Conservation (phyloP, 176 grass and related monocot species). For the Oryza glaberrima region DNA sequence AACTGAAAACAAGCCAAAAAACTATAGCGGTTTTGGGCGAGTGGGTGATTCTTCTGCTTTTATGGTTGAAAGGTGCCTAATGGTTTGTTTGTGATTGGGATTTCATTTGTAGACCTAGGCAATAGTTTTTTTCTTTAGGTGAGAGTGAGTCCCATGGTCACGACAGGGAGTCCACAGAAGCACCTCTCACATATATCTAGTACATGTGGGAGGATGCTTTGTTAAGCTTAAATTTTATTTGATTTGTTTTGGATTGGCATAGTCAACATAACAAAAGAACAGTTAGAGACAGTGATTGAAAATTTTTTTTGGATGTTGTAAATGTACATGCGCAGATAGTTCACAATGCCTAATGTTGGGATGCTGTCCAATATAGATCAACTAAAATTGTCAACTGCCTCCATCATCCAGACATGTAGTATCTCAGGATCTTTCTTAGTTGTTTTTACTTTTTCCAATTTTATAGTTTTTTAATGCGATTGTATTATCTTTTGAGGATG, state of each 20-base stretch:
- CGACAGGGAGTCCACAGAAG: no score
- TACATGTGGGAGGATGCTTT: background rate
- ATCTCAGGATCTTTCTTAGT: background rate
- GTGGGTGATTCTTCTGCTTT: no score
- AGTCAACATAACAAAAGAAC: background rate
- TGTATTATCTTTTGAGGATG: conserved; percentile 16
- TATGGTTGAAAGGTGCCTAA: no score
- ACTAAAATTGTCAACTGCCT: background rate
- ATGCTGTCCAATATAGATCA: background rate
- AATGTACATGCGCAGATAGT: background rate
- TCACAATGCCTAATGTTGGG: background rate
- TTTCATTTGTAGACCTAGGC: background rate
- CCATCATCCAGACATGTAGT: background rate
- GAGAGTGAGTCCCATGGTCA: no score
- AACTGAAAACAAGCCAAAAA: no score
- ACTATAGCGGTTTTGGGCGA: no score
- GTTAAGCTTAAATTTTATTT: background rate
- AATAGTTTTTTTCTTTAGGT: background rate
- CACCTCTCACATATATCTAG: background rate
- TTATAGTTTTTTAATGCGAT: background rate
- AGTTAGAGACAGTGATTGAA: background rate
- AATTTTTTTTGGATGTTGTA: background rate
- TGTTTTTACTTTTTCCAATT: background rate
- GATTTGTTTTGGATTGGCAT: background rate
- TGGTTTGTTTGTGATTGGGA: background rate